phyloP scores from a whole-genome alignment of 352 stramenopile genomes.

The Phytophthora boehmeriae region DNA sequence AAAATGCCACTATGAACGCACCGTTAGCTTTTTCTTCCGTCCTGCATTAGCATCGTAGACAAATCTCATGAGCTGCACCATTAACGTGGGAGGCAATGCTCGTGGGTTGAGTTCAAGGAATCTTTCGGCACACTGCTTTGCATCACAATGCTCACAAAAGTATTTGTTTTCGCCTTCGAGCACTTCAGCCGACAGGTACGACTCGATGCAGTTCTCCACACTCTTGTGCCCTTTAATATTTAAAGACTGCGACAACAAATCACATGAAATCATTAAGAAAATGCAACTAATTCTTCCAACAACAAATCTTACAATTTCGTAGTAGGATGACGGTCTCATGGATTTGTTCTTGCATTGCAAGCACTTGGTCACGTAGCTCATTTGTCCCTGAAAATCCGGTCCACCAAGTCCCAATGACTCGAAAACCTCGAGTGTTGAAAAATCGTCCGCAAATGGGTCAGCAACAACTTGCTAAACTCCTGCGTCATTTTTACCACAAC shows the following conservation, averaged over 20 bases:
- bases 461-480: conserved; percentile 89
- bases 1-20: conserved; percentile 21
- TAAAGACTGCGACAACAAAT: conserved; percentile 52
- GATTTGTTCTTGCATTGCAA: conserved; percentile 73
- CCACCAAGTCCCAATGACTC: conserved; percentile 68
- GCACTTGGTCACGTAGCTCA: conserved; percentile 88
- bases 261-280: too few species aligned
- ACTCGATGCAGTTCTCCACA: conserved; percentile 70
- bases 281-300: too few species aligned
- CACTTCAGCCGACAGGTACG: conserved; percentile 74
- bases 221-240: conserved; percentile 86
- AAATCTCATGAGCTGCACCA: conserved; percentile 85
- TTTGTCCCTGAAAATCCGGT: conserved; percentile 83
- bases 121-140: conserved; percentile 79
- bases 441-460: conserved; percentile 79
- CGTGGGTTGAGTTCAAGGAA: conserved; percentile 69
- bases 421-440: conserved; percentile 67
- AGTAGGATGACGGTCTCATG: conserved; percentile 69
- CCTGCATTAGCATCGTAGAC: conserved; percentile 80
- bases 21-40: conserved; percentile 88
- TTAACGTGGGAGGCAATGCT: conserved; percentile 70
- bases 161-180: conserved; percentile 90
- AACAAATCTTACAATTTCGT: conserved; percentile 61
- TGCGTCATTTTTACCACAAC: conserved; percentile 32
- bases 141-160: conserved; percentile 76